Conservation (phyloP, 1,139 yeast species). For the Debaryomycetaceae sp. region DNA sequence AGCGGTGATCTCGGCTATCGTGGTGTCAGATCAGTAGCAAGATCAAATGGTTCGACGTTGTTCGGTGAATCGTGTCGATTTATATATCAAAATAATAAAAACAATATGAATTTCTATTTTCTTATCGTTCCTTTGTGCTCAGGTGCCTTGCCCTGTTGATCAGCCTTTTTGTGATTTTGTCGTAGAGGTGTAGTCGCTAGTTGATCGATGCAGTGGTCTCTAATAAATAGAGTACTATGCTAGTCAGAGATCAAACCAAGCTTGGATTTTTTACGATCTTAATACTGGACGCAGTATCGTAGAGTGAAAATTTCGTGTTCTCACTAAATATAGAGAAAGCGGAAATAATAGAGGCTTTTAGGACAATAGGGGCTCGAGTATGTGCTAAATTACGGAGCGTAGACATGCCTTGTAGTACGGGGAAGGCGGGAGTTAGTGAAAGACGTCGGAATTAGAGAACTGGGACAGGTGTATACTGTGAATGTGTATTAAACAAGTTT, state of each 20-base stretch:
- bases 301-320: background rate
- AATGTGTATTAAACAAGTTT: slow-evolving; percentile 5
- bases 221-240: background rate
- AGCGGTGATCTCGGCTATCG: background rate
- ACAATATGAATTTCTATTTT: background rate
- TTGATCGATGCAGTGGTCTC: background rate
- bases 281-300: background rate
- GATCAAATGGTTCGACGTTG: background rate
- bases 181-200: background rate
- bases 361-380: no score
- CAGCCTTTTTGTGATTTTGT: no score
- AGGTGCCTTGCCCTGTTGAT: no score
- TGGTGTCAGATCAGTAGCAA: background rate
- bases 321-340: no score
- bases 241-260: background rate
- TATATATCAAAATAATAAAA: background rate
- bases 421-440: no score
- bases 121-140: background rate
- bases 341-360: no score
- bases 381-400: no score
- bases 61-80: background rate
- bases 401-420: no score
- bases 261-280: background rate
- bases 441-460: no score
- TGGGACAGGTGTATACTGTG: background rate